A percentile compares a stretch with the other conserved stretches of the same genome.
These are phyloP conservation scores for Cupressus sempervirens DNA, from an alignment of 75 land plant genomes.

Conservation along the genomic window DNA sequence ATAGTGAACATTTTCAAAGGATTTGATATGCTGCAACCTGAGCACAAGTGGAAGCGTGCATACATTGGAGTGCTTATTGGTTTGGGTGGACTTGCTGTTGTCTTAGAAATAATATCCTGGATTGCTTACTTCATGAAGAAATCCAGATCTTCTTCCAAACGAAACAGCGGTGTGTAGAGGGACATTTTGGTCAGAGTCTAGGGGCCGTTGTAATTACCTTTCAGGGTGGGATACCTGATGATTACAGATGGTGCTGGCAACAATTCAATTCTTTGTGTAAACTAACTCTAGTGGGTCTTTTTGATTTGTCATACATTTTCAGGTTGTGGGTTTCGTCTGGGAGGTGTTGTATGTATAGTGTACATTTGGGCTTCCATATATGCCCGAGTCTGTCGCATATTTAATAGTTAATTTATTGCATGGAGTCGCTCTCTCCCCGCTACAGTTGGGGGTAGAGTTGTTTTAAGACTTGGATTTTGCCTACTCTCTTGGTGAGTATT, in stretches of 20 bases:
- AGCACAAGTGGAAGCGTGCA: constrained; percentile 29
- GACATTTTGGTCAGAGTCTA: not conserved
- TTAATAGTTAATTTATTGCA: not conserved
- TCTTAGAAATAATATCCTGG: constrained; percentile 52
- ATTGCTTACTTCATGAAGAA: not conserved
- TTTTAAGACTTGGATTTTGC: not conserved
- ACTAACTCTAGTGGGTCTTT: not conserved
- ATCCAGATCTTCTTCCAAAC: not conserved
- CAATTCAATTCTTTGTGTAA: constrained; percentile 7
- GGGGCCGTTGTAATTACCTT: not conserved
- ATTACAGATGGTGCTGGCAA: not conserved
- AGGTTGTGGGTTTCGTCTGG: not conserved
- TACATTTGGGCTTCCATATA: not conserved
- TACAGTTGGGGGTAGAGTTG: not conserved
- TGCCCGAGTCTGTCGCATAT: not conserved
- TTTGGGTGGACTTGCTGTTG: constrained; percentile 22
- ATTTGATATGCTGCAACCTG: constrained; percentile 35
- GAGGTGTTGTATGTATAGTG: not conserved
- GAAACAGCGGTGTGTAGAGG: not conserved
- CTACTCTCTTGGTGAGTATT: not conserved
- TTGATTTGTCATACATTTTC: not conserved
- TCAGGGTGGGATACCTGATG: not conserved
- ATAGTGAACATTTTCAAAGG: constrained; percentile 59
- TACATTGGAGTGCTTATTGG: constrained; percentile 28
- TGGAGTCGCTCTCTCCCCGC: not conserved